Evolutionary conservation across 2,329 filamentous ascomycete genomes (phyloP).

Genomic region (Emericellopsis cladophorae): DNA sequence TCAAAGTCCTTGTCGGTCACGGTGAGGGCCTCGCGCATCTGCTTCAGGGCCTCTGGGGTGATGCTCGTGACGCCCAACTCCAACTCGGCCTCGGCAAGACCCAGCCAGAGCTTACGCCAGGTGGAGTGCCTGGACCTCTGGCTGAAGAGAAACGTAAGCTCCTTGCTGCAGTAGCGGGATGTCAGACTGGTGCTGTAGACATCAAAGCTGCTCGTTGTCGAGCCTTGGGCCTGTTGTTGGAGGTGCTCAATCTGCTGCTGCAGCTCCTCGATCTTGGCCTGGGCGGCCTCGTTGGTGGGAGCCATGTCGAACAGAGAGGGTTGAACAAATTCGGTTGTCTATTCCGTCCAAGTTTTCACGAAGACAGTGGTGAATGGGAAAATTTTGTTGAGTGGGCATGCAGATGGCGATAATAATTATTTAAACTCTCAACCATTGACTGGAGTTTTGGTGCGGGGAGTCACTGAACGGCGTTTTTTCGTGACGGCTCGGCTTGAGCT

Average conservation of each 20-base stretch:
- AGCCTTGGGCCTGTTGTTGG: neutral
- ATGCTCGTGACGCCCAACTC: constrained; percentile 66
- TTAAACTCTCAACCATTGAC: too few relatives aligned
- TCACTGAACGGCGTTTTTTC: too few relatives aligned
- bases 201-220: constrained; percentile 11
- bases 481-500: too few relatives aligned
- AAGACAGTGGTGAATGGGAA: too few relatives aligned
- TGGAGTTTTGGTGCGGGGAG: too few relatives aligned
- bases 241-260: neutral
- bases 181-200: constrained; percentile 54
- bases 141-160: constrained; percentile 73
- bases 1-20: constrained; percentile 70
- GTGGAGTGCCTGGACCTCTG: constrained; percentile 61
- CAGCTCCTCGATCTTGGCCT: neutral
- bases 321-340: too few relatives aligned
- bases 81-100: constrained; percentile 70
- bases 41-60: constrained; percentile 58
- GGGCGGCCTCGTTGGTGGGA: neutral
- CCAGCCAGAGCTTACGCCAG: constrained; percentile 79
- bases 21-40: constrained; percentile 63
- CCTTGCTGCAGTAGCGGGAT: constrained; percentile 58
- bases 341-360: too few relatives aligned
- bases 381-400: too few relatives aligned
- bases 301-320: neutral
- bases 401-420: too few relatives aligned